Evolutionary conservation across 1,284 basidiomycete species (phyloP), one percentile per base, ranked within the genome.

Genomic region (Leccinum subrobustum): DNA sequence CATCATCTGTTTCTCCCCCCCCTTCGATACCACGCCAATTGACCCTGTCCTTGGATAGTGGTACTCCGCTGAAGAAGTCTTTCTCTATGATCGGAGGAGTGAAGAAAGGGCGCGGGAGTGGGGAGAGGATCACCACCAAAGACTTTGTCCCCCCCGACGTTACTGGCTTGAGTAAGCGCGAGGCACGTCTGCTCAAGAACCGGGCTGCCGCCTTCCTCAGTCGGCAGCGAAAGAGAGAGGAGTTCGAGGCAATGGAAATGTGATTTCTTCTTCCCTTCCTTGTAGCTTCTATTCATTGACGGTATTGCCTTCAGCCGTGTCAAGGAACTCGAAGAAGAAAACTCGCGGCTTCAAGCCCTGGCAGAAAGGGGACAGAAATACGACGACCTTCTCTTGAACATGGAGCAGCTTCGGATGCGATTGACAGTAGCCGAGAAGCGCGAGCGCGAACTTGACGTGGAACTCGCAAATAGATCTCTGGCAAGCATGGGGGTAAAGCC

Each of bases 111-210:
- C 84, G 88, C 59, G 79, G 82, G 16, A 73, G 76, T 37, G 85
- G 79, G 54, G 87, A 88, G 68, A 83, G 88, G 65, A 82, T 91
- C 67, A 87, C 81, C 61, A 88, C 84, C 69, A 92, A 89, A 75
- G 91, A 93, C 73, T 95, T 95, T 70, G 75, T 95, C 7, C 91
- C 91, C 23, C 93, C 93, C 47, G 93, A 95, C 74, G 92, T 94
- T 61, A 85, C 88, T 54, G 93, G 93, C 54, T 83, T 95, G 61
- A 88, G 83, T 79, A 95, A 95, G 76, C 88, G 92, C 60, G 93
- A 95, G 77, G 93, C 93, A 56, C 86, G 93, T 58, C 83, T 95
- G 14, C 91, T 95, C 62, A 95, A 95, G 81, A 95, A 95, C 78
- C 85, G 93, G 59, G 93, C 93, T 12, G 93, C 93, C 8, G 93